Evolutionary conservation across 2,329 filamentous ascomycete species (phyloP).

Genomic region (Xylariaceae sp.): DNA sequence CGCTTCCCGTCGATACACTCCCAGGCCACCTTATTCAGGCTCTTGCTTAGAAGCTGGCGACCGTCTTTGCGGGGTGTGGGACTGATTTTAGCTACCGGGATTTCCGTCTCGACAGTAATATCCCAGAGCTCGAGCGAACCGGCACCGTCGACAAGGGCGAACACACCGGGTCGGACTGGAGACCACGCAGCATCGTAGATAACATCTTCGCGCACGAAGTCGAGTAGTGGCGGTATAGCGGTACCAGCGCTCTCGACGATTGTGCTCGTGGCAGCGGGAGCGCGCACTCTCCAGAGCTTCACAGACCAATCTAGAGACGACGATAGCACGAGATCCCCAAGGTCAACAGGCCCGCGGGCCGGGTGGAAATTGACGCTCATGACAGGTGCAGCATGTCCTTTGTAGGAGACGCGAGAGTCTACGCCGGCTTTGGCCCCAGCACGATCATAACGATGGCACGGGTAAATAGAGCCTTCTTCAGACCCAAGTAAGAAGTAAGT

Average conservation of each 20-base stretch:
- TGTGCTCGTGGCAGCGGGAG: conserved; percentile 74
- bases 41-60: conserved; percentile 76
- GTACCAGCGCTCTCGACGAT: conserved; percentile 54
- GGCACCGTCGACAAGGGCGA: conserved; percentile 91
- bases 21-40: conserved; percentile 94
- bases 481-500: conserved; percentile 98
- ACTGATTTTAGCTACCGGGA: conserved; percentile 81
- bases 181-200: conserved; percentile 98
- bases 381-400: conserved; percentile 89
- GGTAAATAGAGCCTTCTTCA: conserved; percentile 95
- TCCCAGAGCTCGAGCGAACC: conserved; percentile 96
- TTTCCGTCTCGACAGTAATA: conserved; percentile 87
- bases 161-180: conserved; percentile 90
- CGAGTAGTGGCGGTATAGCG: conserved; percentile 75
- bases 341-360: conserved; percentile 86
- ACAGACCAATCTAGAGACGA: conserved; percentile 96
- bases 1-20: conserved; percentile 87
- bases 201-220: conserved; percentile 92
- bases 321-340: conserved; percentile 92
- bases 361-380: conserved; percentile 98
- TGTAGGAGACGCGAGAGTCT: conserved; percentile 85
- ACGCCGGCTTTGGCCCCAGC: conserved; percentile 96
- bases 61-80: conserved; percentile 70
- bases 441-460: conserved; percentile 95
- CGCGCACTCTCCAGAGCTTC: conserved; percentile 93